phyloP scores from a whole-genome alignment of 176 grass and related monocot species.

The Themeda triandra region DNA sequence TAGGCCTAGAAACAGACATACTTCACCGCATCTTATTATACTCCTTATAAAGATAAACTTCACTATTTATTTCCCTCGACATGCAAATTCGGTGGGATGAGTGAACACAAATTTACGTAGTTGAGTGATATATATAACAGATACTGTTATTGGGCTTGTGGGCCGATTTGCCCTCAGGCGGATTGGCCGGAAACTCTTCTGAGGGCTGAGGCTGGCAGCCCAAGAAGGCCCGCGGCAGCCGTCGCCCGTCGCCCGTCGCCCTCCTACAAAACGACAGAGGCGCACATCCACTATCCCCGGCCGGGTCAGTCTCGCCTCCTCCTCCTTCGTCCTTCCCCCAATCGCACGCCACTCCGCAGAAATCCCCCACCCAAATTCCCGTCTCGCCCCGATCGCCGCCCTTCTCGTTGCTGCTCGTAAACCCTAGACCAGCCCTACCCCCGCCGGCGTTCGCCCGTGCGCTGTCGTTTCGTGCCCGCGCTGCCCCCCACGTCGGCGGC shows the following conservation, averaged over 20 bases:
- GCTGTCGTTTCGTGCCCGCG: background rate
- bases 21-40: too few relatives aligned
- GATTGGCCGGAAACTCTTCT: background rate
- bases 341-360: slow-evolving; percentile 1
- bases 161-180: too few relatives aligned
- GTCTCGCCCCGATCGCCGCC: slow-evolving; percentile 1
- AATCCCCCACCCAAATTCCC: slow-evolving; percentile 25
- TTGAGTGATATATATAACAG: too few relatives aligned
- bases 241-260: background rate
- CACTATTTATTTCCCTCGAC: too few relatives aligned
- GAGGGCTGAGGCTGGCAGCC: too few relatives aligned
- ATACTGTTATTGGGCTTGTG: too few relatives aligned
- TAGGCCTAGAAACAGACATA: too few relatives aligned
- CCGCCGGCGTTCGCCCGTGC: background rate
- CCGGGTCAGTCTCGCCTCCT: background rate
- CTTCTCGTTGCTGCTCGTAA: background rate
- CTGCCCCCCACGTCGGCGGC: background rate
- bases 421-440: background rate
- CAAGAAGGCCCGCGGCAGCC: background rate
- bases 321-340: background rate
- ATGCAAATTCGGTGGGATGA: too few relatives aligned
- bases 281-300: background rate
- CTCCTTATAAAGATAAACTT: too few relatives aligned
- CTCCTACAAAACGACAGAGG: background rate
- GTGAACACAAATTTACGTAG: too few relatives aligned